Percentiles rank a stretch among this genome's conserved stretches.
These are phyloP conservation scores for Colletotrichum sublineola DNA, from an alignment of 2,329 filamentous ascomycete genomes.

Conservation along the genomic window DNA sequence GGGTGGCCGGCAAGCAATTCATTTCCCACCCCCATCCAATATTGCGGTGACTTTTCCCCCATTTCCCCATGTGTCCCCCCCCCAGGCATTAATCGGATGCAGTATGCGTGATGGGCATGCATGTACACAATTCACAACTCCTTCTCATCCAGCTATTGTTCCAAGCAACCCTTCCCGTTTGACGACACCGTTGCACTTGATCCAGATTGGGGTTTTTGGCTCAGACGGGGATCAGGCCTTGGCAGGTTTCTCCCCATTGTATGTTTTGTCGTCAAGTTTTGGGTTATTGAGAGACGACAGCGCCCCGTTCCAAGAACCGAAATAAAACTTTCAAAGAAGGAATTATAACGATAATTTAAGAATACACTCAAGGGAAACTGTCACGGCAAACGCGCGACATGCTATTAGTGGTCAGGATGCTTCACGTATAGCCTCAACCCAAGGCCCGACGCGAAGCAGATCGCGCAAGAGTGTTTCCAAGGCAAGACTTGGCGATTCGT, in stretches of 20 bases:
- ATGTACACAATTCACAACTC: background rate
- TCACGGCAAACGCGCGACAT: slow-evolving; percentile 4
- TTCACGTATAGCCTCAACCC: slow-evolving; percentile 31
- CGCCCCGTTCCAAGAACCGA: background rate
- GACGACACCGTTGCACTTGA: slow-evolving; percentile 24
- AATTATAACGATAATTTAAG: background rate
- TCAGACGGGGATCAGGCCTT: slow-evolving; percentile 26
- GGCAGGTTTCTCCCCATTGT: slow-evolving; percentile 30
- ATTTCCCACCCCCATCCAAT: slow-evolving; percentile 33
- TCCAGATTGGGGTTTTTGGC: slow-evolving; percentile 32
- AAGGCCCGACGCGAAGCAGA: slow-evolving; percentile 37
- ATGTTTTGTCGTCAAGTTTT: slow-evolving; percentile 7
- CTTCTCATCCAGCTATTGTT: slow-evolving; percentile 14
- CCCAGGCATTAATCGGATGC: background rate
- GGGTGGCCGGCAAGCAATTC: slow-evolving; percentile 28
- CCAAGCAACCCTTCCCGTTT: slow-evolving; percentile 20
- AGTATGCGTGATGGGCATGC: background rate
- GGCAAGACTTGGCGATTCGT: slow-evolving; percentile 35
- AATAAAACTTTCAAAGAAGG: background rate
- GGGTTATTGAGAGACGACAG: slow-evolving; percentile 8
- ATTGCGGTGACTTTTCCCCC: slow-evolving; percentile 25
- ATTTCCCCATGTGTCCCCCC: slow-evolving; percentile 19
- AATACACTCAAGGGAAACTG: background rate
- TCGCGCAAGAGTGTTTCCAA: slow-evolving; percentile 35
- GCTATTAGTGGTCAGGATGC: slow-evolving; percentile 11